Conservation (phyloP, 2,329 filamentous ascomycete genomes). For the Esteya vermicola region DNA sequence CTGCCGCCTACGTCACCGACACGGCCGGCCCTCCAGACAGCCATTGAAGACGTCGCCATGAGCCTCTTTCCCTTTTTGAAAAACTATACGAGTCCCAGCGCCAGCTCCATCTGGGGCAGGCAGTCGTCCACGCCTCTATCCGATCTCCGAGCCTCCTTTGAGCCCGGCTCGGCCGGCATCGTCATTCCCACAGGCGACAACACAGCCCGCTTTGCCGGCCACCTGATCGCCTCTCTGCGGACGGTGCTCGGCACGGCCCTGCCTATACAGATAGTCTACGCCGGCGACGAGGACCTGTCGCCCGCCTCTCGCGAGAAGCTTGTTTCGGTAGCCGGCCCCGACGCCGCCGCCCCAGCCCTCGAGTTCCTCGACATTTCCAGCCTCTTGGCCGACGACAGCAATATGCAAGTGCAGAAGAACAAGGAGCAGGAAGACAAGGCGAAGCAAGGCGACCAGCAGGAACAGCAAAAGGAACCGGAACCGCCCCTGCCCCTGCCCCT, state of each 20-base stretch:
- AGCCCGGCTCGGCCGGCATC: not conserved
- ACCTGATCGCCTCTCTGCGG: not conserved
- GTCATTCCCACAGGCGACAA: constrained; percentile 3
- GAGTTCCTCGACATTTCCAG: constrained; percentile 1
- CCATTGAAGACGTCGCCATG: not conserved
- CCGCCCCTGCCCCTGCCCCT: not conserved
- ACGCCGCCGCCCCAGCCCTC: not conserved
- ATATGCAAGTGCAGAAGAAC: not conserved
- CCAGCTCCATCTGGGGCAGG: not conserved
- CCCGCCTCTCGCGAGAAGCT: not conserved
- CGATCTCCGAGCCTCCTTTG: not conserved
- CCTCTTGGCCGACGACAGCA: not conserved
- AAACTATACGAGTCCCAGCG: not conserved
- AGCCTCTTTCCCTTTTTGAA: constrained; percentile 1
- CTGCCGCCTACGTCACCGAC: not conserved
- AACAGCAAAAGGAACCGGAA: not conserved
- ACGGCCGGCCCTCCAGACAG: not conserved
- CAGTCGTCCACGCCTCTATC: not conserved
- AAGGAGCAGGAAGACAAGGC: not conserved
- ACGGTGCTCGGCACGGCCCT: not conserved
- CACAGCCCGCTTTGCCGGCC: not conserved
- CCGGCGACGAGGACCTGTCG: constrained; percentile 2
- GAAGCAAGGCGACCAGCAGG: not conserved
- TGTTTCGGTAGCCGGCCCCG: not conserved
- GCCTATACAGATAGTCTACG: constrained; percentile 3